These are phyloP conservation scores for Paramarasmius palmivorus DNA, from an alignment of 1,284 basidiomycete species.

Conservation along the genomic window DNA sequence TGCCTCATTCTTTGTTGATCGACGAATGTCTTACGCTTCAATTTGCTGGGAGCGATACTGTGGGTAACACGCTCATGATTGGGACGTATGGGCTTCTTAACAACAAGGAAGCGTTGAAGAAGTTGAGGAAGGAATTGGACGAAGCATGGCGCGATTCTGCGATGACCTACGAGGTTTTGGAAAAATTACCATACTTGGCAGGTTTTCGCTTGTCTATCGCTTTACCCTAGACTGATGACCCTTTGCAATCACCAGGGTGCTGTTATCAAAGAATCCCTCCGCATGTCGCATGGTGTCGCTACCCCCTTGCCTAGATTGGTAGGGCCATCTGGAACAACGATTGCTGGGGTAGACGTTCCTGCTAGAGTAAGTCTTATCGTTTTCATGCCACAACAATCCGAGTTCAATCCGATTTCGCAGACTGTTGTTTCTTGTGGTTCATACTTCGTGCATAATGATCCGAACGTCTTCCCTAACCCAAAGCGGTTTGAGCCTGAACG, in stretches of 20 bases:
- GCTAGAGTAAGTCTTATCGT: slow-evolving; percentile 4
- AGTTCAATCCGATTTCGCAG: neutral
- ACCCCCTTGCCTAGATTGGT: slow-evolving; percentile 11
- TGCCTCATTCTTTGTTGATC: slow-evolving; percentile 7
- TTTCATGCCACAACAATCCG: neutral
- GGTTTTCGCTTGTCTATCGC: no score
- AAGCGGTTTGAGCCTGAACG: slow-evolving; percentile 12
- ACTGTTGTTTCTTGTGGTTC: slow-evolving; percentile 10
- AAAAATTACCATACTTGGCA: slow-evolving; percentile 22
- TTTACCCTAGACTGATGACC: no score
- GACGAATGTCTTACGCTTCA: slow-evolving; percentile 15
- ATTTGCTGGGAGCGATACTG: slow-evolving; percentile 12
- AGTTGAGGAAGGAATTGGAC: slow-evolving; percentile 12
- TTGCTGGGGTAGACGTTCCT: slow-evolving; percentile 10
- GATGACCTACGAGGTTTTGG: slow-evolving; percentile 5
- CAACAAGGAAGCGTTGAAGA: slow-evolving; percentile 3
- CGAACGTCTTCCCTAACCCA: slow-evolving; percentile 7
- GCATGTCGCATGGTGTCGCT: slow-evolving; percentile 8
- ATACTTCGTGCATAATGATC: slow-evolving; percentile 9
- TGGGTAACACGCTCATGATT: slow-evolving; percentile 11
- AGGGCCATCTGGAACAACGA: neutral
- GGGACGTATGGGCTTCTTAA: slow-evolving; percentile 15
- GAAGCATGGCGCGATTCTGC: slow-evolving; percentile 17
- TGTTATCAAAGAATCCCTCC: slow-evolving; percentile 14
- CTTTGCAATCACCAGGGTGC: no score